Conservation (phyloP, 805 yeast species). For the Cyberlindnera subsufficiens region DNA sequence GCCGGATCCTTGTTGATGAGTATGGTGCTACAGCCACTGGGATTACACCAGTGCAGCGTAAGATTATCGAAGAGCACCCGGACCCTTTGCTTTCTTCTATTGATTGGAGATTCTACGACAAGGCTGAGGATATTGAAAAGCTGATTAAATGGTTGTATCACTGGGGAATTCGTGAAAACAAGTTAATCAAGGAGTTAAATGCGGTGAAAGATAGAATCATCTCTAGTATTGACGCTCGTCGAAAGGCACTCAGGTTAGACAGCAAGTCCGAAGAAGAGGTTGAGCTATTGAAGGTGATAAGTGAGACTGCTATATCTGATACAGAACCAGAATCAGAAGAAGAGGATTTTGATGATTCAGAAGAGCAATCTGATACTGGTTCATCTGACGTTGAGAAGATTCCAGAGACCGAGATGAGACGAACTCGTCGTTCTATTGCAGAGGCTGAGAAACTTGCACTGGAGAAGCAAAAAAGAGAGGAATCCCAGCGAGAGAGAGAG, state of each 20-base stretch:
- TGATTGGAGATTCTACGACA: constrained; percentile 72
- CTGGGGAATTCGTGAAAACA: constrained; percentile 70
- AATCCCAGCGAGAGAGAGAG: constrained; percentile 7
- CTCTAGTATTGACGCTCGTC: constrained; percentile 53
- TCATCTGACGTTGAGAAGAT: constrained; percentile 8
- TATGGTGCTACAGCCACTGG: constrained; percentile 28
- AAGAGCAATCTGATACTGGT: constrained; percentile 7
- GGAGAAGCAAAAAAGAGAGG: constrained; percentile 14
- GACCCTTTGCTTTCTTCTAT: constrained; percentile 43
- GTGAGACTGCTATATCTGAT: constrained; percentile 30
- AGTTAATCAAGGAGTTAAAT: constrained; percentile 54
- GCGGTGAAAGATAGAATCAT: constrained; percentile 46
- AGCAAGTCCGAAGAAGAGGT: constrained; percentile 36
- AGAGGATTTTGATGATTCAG: constrained; percentile 11
- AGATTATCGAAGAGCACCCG: constrained; percentile 61
- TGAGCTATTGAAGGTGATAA: constrained; percentile 34
- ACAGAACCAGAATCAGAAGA: constrained; percentile 25
- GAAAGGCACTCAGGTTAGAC: constrained; percentile 44
- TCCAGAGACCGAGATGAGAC: constrained; percentile 15
- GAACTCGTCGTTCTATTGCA: constrained; percentile 23
- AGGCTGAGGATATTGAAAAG: constrained; percentile 46
- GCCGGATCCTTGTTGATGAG: constrained; percentile 29
- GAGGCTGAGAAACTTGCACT: constrained; percentile 15
- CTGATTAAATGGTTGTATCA: constrained; percentile 65
- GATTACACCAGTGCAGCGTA: constrained; percentile 39